A percentile compares a stretch with the other conserved stretches of the same genome.
phyloP scores from a whole-genome alignment of 2,329 filamentous ascomycete genomes.

The Dryadomyces quercus-mongolicae region DNA sequence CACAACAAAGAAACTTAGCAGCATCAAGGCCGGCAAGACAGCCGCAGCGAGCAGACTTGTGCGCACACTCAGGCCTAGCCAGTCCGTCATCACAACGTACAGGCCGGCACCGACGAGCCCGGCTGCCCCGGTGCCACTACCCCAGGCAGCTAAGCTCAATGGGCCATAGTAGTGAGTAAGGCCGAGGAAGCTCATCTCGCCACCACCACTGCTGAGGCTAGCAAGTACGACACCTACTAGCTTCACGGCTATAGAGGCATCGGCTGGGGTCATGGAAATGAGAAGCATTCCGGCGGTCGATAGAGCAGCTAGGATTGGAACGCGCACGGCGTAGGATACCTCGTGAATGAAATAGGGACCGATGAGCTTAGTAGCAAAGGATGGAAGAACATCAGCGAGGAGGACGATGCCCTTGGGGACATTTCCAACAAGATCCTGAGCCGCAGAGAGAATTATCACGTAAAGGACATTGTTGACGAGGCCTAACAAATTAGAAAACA shows the following conservation, averaged over 20 bases:
- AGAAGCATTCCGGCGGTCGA: slow-evolving; percentile 83
- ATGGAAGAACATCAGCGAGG: slow-evolving; percentile 83
- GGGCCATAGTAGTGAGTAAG: slow-evolving; percentile 89
- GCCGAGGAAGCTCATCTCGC: slow-evolving; percentile 82
- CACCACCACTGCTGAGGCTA: slow-evolving; percentile 73
- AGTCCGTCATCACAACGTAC: slow-evolving; percentile 78
- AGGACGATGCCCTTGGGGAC: slow-evolving; percentile 88
- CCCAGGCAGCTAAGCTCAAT: slow-evolving; percentile 81
- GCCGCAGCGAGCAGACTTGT: slow-evolving; percentile 67
- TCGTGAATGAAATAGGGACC: slow-evolving; percentile 90
- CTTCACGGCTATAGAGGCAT: slow-evolving; percentile 57
- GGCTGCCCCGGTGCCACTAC: slow-evolving; percentile 81
- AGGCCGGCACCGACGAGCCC: slow-evolving; percentile 77
- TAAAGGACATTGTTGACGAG: slow-evolving; percentile 97
- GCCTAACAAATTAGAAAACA: slow-evolving; percentile 32
- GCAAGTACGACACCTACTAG: slow-evolving; percentile 75
- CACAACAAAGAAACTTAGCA: slow-evolving; percentile 73
- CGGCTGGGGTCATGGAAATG: slow-evolving; percentile 64
- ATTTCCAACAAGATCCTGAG: slow-evolving; percentile 81
- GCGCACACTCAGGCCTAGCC: slow-evolving; percentile 61
- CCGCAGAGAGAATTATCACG: slow-evolving; percentile 89
- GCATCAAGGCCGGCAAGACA: slow-evolving; percentile 69
- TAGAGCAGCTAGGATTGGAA: slow-evolving; percentile 60
- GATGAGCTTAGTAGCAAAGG: slow-evolving; percentile 75
- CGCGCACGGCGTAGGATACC: slow-evolving; percentile 66